Evolutionary conservation across 345 rosid species (phyloP).

Genomic region (Microthlaspi erraticum): DNA sequence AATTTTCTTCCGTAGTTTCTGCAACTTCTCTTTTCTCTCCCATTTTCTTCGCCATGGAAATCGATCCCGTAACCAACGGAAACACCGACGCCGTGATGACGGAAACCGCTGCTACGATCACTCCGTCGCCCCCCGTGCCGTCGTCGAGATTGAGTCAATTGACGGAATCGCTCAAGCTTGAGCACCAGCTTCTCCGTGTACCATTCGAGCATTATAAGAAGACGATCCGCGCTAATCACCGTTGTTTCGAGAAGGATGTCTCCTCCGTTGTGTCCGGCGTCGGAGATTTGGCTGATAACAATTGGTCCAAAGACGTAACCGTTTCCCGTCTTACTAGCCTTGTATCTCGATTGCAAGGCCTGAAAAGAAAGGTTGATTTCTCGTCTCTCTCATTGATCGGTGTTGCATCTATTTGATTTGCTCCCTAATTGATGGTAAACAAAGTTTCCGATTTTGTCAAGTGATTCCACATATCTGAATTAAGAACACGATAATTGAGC

Average conservation of each 20-base stretch:
- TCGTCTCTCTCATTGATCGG: conserved; percentile 12
- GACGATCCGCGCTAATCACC: conserved; percentile 86
- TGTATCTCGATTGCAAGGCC: conserved; percentile 93
- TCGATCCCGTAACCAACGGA: conserved; percentile 57
- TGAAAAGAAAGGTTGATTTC: conserved; percentile 77
- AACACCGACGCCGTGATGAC: conserved; percentile 41
- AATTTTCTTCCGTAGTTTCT: conserved; percentile 6
- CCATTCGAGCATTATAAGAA: conserved; percentile 98
- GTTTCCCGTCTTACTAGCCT: conserved; percentile 74
- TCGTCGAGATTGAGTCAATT: conserved; percentile 64
- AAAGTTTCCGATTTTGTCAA: conserved; percentile 13
- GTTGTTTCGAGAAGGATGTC: conserved; percentile 81
- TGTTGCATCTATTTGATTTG: not conserved
- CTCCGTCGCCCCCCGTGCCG: conserved; percentile 43
- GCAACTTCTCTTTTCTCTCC: not conserved
- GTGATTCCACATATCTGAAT: conserved; percentile 23
- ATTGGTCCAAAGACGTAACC: conserved; percentile 67
- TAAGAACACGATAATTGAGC: not conserved
- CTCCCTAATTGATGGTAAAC: not conserved
- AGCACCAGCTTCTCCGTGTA: conserved; percentile 90
- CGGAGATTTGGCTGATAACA: conserved; percentile 60
- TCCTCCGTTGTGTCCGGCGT: conserved; percentile 69
- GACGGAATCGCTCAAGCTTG: conserved; percentile 83
- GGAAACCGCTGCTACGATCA: conserved; percentile 40
- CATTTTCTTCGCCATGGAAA: conserved; percentile 49